Conservation (phyloP, 129 eudicot species). For the Chrysanthemum seticuspe region DNA sequence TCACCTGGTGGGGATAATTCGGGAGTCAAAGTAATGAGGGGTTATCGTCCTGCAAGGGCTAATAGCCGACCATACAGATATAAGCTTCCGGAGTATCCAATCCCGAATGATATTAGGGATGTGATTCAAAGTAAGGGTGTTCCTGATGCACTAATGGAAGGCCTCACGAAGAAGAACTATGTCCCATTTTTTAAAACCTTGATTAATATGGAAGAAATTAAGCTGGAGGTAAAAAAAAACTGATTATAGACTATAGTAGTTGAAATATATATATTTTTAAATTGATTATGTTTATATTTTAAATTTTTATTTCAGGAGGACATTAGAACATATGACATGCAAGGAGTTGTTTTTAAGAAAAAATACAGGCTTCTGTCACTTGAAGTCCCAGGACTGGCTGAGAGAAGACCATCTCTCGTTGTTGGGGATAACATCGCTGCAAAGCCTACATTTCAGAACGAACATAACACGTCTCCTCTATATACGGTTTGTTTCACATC, state of each 20-base stretch:
- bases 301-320: constrained; percentile 47
- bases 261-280: neutral
- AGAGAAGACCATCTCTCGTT: constrained; percentile 79
- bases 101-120: constrained; percentile 58
- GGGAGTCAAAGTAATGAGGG: constrained; percentile 38
- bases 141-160: constrained; percentile 58
- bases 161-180: constrained; percentile 52
- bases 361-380: constrained; percentile 49
- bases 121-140: constrained; percentile 37
- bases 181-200: constrained; percentile 54
- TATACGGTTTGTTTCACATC: constrained; percentile 48
- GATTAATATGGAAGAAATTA: constrained; percentile 71
- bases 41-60: constrained; percentile 62
- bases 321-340: constrained; percentile 77
- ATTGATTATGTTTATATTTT: constrained; percentile 17
- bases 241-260: neutral
- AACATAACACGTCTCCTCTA: constrained; percentile 14
- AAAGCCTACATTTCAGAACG: constrained; percentile 46
- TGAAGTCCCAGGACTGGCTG: constrained; percentile 94
- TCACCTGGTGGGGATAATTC: constrained; percentile 22
- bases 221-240: constrained; percentile 56
- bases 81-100: constrained; percentile 50
- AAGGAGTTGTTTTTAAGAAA: constrained; percentile 44
- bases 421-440: constrained; percentile 55
- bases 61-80: constrained; percentile 31